Evolutionary conservation across 192 early-diverging fungal species (phyloP), one percentile per base, ranked within the genome.

Genomic region (Rhizoclosmatium globosum): DNA sequence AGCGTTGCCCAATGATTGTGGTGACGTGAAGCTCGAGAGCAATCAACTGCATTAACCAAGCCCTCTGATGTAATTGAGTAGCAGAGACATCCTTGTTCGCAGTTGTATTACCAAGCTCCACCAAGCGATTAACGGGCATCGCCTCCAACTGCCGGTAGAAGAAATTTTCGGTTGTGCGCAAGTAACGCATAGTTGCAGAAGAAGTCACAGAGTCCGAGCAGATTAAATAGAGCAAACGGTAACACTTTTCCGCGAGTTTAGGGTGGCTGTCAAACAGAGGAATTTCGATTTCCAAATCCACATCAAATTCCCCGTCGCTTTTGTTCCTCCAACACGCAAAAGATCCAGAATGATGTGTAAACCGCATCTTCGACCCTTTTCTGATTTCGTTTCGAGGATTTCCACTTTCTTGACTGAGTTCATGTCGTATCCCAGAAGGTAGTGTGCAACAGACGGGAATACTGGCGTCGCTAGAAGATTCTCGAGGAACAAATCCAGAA

Each of bases 21-120:
- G 92, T 90, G 43, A 86, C 82, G 71, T 96, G 95, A 46, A 99
- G 85, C 77, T 99, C 98, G 21, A 99, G 81, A 1, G 97, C 95
- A 17, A 95, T 78, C 31, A 91, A 85, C 68, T 94, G 92, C 88
- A 98, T 88, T 11, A 98, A 85, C 96, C 96, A 99, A 0, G 97
- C 89, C 15, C 95, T 92, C 56, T 94, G 93, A 74, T 96, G 91
- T 62, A 99, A 85, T 46, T 76, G 56, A 19, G 85, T 81, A 7
- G 74, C 46, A 38, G 60, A 62, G 11, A 62, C 60, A 19, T 62
- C 23, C 60, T 7, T 9, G 60, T 62, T 21, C 19, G 64, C 46
- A 42, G 53, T 44, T n/a, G 58, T 68, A 41, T 59, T 39, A 31
- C 31, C 31, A n/a, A 47, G 38, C 13, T 69, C 61, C 4, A 64